phyloP scores from a whole-genome alignment of 768 basidiomycete genomes.

The Termitomyces sp. region DNA sequence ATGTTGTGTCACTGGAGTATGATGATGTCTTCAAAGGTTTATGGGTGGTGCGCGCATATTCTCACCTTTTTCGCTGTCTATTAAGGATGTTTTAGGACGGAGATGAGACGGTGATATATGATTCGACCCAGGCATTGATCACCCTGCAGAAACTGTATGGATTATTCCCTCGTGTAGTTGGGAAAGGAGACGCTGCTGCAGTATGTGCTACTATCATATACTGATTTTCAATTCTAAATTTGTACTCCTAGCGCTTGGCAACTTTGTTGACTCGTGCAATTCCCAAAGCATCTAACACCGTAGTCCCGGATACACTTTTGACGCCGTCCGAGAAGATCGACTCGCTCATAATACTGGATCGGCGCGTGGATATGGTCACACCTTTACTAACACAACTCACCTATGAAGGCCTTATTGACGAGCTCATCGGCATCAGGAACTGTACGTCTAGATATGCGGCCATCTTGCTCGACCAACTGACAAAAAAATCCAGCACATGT shows the following conservation, averaged over 20 bases:
- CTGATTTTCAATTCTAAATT: neutral
- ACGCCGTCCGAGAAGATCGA: constrained; percentile 65
- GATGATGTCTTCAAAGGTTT: constrained; percentile 84
- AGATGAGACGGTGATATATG: constrained; percentile 85
- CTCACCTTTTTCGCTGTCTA: neutral
- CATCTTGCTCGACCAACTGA: constrained; percentile 1
- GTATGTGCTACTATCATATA: constrained; percentile 27
- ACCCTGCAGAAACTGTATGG: constrained; percentile 83
- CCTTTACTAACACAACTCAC: constrained; percentile 94
- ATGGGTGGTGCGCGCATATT: constrained; percentile 66
- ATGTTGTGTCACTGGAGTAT: constrained; percentile 86
- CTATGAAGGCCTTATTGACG: constrained; percentile 94
- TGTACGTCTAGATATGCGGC: constrained; percentile 43
- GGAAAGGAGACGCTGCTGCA: constrained; percentile 87
- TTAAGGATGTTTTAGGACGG: constrained; percentile 57
- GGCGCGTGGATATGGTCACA: constrained; percentile 92
- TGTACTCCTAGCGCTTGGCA: constrained; percentile 58
- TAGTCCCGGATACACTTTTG: constrained; percentile 31
- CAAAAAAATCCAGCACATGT: constrained; percentile 54
- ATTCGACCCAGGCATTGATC: constrained; percentile 82
- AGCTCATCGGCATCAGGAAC: constrained; percentile 84
- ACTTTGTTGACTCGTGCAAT: constrained; percentile 61
- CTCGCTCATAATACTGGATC: constrained; percentile 83
- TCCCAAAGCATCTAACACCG: constrained; percentile 32
- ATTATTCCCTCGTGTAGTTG: constrained; percentile 85